Base-by-base conservation (phyloP, 352 stramenopile genomes). In the Pythium rishiriense region DNA sequence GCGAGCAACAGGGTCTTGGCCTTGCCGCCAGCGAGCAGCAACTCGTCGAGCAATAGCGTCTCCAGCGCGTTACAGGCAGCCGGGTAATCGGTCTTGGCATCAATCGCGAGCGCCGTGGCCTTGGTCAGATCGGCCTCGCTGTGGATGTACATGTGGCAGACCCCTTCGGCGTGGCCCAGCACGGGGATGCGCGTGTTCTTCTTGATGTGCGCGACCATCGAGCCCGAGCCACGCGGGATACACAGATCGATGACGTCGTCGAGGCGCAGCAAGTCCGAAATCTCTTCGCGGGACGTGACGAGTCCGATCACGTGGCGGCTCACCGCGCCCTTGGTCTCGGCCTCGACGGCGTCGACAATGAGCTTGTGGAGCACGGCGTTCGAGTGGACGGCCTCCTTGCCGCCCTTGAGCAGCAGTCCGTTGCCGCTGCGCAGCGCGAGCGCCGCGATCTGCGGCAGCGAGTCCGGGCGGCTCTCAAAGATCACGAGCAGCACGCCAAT, bases 91-190 rank as follows among this genome's bases (percentile, higher is more conserved):
- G 91, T 98, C 86, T 99, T 99, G 59, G 96, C 86, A 76, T 99
- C 97, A 25, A 99, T 85, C n/a, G 92, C 88, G 45, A 99, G 81
- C 56, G 88, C 80, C 39, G 73, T 79, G 4, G 96, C 95, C 68
- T 94, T 96, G 19, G 79, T 78, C 17, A 96, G 58, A 57, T 96
- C 81, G 17, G 96, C 97, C 3, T 81, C 89, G 47, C 76, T 77
- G 75, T 99, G 93, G 58, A 99, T 86, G 79, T 98, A 99, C 67
- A 99, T 96, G 85, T 99, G 95, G 74, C 97, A 99, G 43, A 99
- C 94, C 47, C 97, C 97, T 63, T 99, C 97, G 3, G 97, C 96
- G 76, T 99, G 97, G 25, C 97, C 97, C 12, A 99, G 85, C 31
- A 99, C 97, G 2, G 97, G 97, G 57, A 99, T 99, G 28, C 91